Percentiles rank a stretch among this genome's conserved stretches.
Conservation (phyloP, 2,329 filamentous ascomycete species). For the Conoideocrella luteorostrata region DNA sequence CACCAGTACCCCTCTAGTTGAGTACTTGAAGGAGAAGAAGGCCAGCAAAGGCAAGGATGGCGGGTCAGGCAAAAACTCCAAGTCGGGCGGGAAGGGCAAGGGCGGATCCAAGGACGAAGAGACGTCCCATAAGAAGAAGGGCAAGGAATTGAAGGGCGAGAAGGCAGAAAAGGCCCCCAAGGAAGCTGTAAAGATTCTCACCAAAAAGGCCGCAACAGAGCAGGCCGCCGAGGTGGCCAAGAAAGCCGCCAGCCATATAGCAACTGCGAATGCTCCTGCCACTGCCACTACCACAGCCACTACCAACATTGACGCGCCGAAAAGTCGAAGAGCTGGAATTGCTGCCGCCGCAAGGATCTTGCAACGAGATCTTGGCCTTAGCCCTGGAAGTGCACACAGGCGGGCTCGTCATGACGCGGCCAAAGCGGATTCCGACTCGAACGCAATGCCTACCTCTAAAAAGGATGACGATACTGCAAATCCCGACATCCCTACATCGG, state of each 20-base stretch:
- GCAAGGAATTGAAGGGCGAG: conserved; percentile 52
- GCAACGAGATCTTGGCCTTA: conserved; percentile 60
- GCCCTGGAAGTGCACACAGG: conserved; percentile 55
- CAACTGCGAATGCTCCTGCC: conserved; percentile 24
- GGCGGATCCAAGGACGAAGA: conserved; percentile 39
- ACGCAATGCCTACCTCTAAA: conserved; percentile 22
- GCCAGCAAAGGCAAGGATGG: conserved; percentile 61
- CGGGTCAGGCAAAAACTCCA: conserved; percentile 35
- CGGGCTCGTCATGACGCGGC: conserved; percentile 53
- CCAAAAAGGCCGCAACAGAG: conserved; percentile 50
- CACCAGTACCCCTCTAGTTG: conserved; percentile 81
- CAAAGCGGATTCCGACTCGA: conserved; percentile 46
- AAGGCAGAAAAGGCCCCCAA: conserved; percentile 46
- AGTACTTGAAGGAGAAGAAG: conserved; percentile 88
- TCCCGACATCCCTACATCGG: conserved; percentile 14
- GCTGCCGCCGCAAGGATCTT: conserved; percentile 58
- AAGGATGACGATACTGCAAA: conserved; percentile 23
- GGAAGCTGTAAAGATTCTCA: conserved; percentile 57
- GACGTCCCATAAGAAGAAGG: conserved; percentile 57
- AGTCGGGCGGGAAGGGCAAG: conserved; percentile 46
- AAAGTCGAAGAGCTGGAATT: conserved; percentile 54
- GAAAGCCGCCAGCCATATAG: conserved; percentile 30
- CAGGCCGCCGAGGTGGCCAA: conserved; percentile 41
- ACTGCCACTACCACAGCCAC: conserved; percentile 15
- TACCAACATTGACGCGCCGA: conserved; percentile 31